Conservation (phyloP, 495 filamentous ascomycete species). For the Talaromyces wortmannii region DNA sequence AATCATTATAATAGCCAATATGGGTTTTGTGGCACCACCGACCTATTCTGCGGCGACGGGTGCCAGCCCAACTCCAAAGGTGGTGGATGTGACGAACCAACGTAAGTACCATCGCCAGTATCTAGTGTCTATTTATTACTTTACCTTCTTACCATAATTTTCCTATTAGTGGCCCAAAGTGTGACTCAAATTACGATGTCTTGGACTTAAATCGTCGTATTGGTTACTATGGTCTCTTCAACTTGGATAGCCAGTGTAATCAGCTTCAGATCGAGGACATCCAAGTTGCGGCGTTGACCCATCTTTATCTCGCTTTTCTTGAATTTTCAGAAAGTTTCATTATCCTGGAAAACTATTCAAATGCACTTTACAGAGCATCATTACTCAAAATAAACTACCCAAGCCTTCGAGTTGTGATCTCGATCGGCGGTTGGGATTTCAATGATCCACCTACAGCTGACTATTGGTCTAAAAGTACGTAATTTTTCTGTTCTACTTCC, state of each 20-base stretch:
- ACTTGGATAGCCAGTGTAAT: slow-evolving; percentile 5
- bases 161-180: background rate
- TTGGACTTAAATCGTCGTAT: slow-evolving; percentile 6
- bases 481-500: background rate
- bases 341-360: slow-evolving; percentile 4
- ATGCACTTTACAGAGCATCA: slow-evolving; percentile 2
- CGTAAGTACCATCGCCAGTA: background rate
- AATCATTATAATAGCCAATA: slow-evolving; percentile 6
- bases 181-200: slow-evolving; percentile 3
- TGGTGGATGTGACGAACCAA: slow-evolving; percentile 5
- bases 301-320: slow-evolving; percentile 11
- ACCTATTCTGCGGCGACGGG: slow-evolving; percentile 30
- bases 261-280: slow-evolving; percentile 8
- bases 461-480: background rate
- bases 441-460: slow-evolving; percentile 5
- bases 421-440: slow-evolving; percentile 9
- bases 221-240: slow-evolving; percentile 10
- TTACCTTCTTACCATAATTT: background rate
- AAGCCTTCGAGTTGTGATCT: slow-evolving; percentile 4
- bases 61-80: slow-evolving; percentile 15
- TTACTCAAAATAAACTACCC: slow-evolving; percentile 8
- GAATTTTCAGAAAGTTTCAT: slow-evolving; percentile 4
- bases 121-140: background rate
- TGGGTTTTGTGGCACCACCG: slow-evolving; percentile 24
- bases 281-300: slow-evolving; percentile 8